Evolutionary conservation across 306 rosid genomes (phyloP).

Genomic region (Begonia loranthoides): DNA sequence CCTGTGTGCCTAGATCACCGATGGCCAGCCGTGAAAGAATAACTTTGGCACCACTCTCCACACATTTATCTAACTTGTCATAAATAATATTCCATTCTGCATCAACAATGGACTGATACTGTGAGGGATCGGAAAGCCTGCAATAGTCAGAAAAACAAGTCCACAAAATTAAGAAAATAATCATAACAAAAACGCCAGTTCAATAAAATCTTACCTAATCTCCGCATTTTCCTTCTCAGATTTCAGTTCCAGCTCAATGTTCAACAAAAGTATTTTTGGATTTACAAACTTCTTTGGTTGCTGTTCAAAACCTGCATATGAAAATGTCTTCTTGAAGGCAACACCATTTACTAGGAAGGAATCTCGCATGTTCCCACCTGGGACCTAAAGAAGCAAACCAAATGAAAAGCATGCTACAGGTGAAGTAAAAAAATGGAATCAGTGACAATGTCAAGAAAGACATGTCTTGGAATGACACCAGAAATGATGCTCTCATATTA

Average conservation of each 20-base stretch:
- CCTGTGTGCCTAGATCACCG: conserved; percentile 98
- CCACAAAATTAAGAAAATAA: conserved; percentile 4
- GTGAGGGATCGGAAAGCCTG: conserved; percentile 93
- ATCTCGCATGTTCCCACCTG: conserved; percentile 95
- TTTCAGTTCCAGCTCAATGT: conserved; percentile 89
- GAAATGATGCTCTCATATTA: no score
- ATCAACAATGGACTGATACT: conserved; percentile 96
- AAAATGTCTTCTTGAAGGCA: conserved; percentile 96
- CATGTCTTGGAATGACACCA: no score
- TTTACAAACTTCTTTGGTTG: conserved; percentile 85
- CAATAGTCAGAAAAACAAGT: conserved; percentile 9
- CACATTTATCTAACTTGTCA: conserved; percentile 93
- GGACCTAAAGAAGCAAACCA: conserved; percentile 52
- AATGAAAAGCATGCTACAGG: not conserved
- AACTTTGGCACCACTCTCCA: conserved; percentile 84
- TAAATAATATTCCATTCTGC: conserved; percentile 99
- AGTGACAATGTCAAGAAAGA: no score
- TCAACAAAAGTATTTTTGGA: conserved; percentile 70
- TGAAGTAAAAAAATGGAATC: conserved; percentile 2
- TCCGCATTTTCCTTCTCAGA: conserved; percentile 99
- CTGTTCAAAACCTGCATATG: conserved; percentile 98
- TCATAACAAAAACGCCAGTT: conserved; percentile 1
- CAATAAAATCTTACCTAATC: conserved; percentile 45
- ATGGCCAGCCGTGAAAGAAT: conserved; percentile 97
- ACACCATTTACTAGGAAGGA: conserved; percentile 93